Conservation (phyloP, 2,329 filamentous ascomycete genomes). For the Fusarium tjaetaba region DNA sequence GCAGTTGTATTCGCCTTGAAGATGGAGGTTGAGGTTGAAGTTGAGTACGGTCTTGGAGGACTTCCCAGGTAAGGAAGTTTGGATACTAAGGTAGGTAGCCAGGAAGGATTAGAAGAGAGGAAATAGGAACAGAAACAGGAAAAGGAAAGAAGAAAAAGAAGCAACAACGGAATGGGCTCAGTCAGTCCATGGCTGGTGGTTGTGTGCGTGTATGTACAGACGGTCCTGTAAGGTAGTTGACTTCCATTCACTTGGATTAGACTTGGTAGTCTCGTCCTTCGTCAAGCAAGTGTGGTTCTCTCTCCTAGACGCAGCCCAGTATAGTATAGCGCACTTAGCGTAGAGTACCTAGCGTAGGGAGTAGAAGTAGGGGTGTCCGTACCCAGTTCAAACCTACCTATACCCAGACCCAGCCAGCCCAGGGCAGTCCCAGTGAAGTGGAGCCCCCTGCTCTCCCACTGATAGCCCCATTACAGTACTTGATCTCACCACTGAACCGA, state of each 20-base stretch:
- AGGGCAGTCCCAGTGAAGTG: neutral
- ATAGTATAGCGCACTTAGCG: constrained; percentile 19
- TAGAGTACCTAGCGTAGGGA: constrained; percentile 19
- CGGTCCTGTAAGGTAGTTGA: constrained; percentile 23
- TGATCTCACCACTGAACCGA: neutral
- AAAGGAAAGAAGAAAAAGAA: constrained; percentile 35
- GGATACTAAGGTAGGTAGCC: neutral
- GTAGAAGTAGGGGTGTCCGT: constrained; percentile 26
- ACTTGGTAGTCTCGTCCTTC: constrained; percentile 35
- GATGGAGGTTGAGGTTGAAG: constrained; percentile 16
- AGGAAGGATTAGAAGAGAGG: constrained; percentile 18
- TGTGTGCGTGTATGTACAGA: constrained; percentile 39
- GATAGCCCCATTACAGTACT: constrained; percentile 3
- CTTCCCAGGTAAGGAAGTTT: constrained; percentile 11
- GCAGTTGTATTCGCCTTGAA: constrained; percentile 16
- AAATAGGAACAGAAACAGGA: neutral
- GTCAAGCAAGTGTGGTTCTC: constrained; percentile 37
- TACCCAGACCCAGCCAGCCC: neutral
- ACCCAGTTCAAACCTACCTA: neutral
- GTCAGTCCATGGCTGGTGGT: constrained; percentile 47
- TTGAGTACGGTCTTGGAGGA: constrained; percentile 1
- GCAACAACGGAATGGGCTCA: constrained; percentile 32
- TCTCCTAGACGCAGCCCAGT: constrained; percentile 23
- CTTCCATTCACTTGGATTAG: constrained; percentile 29
- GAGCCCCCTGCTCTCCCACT: neutral